Evolutionary conservation across 2,329 filamentous ascomycete genomes (phyloP).

Genomic region (Cordyceps fumosorosea): DNA sequence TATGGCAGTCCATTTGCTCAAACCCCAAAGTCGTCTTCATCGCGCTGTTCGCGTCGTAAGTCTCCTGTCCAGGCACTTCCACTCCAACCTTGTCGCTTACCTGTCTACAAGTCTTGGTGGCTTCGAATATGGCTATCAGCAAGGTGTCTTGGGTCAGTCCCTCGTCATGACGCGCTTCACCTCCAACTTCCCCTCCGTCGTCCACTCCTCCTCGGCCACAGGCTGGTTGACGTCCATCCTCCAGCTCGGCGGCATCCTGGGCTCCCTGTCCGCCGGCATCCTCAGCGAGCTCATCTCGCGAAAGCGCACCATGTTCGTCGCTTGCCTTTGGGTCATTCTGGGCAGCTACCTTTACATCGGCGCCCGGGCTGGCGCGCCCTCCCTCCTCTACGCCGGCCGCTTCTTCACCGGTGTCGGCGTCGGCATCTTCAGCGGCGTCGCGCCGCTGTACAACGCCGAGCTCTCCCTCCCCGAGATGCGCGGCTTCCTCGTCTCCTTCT

Average conservation of each 20-base stretch:
- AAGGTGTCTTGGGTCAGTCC: conserved; percentile 47
- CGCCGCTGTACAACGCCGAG: conserved; percentile 44
- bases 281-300: conserved; percentile 42
- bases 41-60: conserved; percentile 34
- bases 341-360: conserved; percentile 40
- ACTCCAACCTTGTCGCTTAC: background rate
- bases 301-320: conserved; percentile 46
- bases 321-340: conserved; percentile 39
- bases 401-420: conserved; percentile 45
- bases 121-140: conserved; percentile 48
- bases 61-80: background rate
- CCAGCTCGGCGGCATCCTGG: conserved; percentile 43
- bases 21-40: conserved; percentile 34
- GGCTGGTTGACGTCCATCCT: conserved; percentile 47
- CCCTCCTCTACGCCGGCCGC: conserved; percentile 39
- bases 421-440: conserved; percentile 38
- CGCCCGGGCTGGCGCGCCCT: conserved; percentile 31
- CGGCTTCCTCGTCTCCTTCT: conserved; percentile 57
- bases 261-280: conserved; percentile 40
- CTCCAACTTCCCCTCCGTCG: conserved; percentile 41
- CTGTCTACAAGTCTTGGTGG: conserved; percentile 36
- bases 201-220: conserved; percentile 37
- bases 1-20: conserved; percentile 24
- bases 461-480: conserved; percentile 57
- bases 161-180: conserved; percentile 47